Evolutionary conservation across 768 basidiomycete genomes (phyloP), one percentile per base, ranked within the genome.

Genomic region (Daedaleopsis nitida): DNA sequence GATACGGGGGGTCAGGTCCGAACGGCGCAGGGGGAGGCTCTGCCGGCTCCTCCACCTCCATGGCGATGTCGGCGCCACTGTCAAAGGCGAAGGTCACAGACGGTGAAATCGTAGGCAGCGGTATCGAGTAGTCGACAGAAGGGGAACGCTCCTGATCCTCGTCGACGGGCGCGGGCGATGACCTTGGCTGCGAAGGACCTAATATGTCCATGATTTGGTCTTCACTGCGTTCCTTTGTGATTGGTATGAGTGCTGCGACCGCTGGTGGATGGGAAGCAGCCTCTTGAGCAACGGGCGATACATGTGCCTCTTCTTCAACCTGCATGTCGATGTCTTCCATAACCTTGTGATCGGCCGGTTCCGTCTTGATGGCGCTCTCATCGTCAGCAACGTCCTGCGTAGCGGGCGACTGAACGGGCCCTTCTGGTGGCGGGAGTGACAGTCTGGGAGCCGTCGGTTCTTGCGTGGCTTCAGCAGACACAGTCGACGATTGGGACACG

Each of bases 1-100:
- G 74, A 64, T 87, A 89, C 1, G 74, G 65, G 27, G 77, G 78
- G 60, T 78, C 76, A 59, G 79, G 81, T 21, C 63, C 64, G 24
- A 59, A 55, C 12, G 56, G 32, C 1, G 52, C 27, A 32, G 27
- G 37, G 13, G 32, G 38, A 34, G 34, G 50, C 13, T 49, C 42
- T 14, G 59, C 50, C 23, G 57, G 53, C 2, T 34, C 50, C 11
- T 54, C 59, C 13, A 52, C 12, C 9, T 52, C 42, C 48, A 42
- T 56, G 21, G 54, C 24, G 37, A 57, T 59, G 16, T 55, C 56
- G 5, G 53, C 21, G 9, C 52, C 24, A 3, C 27, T 51, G 32
- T 60, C 39, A 27, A 63, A 58, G 17, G 38, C 27, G 53, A 61
- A 66, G 13, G 42, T 34, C 6, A 42, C 24, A 0, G 38, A 5